A percentile compares a stretch with the other conserved stretches of the same genome.
phyloP scores from a whole-genome alignment of 192 early-diverging fungal genomes.

The Backusella psychrophila region DNA sequence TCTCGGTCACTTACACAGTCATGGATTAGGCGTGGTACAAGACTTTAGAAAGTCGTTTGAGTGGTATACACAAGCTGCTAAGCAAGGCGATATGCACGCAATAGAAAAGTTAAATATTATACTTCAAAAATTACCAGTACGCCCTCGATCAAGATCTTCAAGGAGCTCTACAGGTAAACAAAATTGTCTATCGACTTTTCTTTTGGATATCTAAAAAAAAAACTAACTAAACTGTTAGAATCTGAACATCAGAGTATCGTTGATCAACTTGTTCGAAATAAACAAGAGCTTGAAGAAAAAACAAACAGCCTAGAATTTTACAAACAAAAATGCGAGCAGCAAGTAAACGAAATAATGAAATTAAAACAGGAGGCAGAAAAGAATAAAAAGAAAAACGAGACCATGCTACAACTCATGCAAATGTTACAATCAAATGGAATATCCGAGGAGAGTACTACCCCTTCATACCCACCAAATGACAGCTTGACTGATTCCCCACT shows the following conservation, averaged over 20 bases:
- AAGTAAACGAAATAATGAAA: background rate
- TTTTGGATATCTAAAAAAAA: background rate
- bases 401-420: background rate
- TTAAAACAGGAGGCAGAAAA: background rate
- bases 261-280: background rate
- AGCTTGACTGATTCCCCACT: background rate
- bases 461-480: background rate
- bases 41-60: constrained; percentile 1
- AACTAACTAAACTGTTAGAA: background rate
- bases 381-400: background rate
- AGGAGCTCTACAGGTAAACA: background rate
- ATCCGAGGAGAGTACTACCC: background rate
- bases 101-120: background rate
- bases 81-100: background rate
- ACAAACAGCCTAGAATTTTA: background rate
- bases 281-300: background rate
- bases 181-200: background rate
- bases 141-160: background rate
- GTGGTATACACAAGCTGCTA: background rate
- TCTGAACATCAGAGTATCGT: background rate
- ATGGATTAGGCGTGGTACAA: background rate
- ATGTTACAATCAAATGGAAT: background rate
- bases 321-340: background rate
- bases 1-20: background rate
- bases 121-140: background rate